Evolutionary conservation across 352 stramenopile genomes (phyloP).

Genomic region (Phytophthora fragariae): DNA sequence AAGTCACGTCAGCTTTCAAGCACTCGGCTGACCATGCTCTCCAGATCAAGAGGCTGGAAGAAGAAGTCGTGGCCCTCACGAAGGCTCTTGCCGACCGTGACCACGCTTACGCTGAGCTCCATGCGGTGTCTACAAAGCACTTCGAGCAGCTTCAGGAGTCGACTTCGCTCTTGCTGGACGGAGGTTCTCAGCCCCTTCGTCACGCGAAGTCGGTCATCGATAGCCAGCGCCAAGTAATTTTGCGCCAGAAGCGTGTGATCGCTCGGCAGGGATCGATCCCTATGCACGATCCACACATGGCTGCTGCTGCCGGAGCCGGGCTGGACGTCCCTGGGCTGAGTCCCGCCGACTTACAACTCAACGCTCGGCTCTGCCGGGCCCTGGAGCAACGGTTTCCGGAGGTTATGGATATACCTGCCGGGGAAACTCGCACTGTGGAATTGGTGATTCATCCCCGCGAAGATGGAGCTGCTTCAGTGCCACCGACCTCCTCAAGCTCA

Average conservation of each 20-base stretch:
- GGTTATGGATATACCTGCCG: background rate
- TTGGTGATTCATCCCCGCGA: too few species aligned
- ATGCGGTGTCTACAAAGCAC: background rate
- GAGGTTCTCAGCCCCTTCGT: background rate
- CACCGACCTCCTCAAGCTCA: too few species aligned
- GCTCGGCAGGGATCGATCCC: background rate
- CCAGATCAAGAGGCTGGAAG: too few species aligned
- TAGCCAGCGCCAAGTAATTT: background rate
- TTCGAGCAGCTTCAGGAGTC: background rate
- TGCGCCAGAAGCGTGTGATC: background rate
- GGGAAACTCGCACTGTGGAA: background rate
- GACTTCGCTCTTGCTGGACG: background rate
- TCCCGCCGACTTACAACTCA: background rate
- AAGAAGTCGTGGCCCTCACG: too few species aligned
- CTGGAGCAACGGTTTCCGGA: background rate
- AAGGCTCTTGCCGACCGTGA: background rate
- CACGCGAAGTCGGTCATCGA: background rate
- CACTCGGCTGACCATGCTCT: too few species aligned
- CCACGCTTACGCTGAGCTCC: background rate
- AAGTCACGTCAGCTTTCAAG: too few species aligned
- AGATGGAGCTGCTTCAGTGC: too few species aligned
- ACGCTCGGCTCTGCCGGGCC: background rate
- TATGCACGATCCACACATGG: background rate
- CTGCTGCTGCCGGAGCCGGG: background rate
- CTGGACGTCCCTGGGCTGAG: background rate